These are phyloP conservation scores for Umbelopsis sp. DNA, from an alignment of 192 early-diverging fungal genomes.

Conservation along the genomic window DNA sequence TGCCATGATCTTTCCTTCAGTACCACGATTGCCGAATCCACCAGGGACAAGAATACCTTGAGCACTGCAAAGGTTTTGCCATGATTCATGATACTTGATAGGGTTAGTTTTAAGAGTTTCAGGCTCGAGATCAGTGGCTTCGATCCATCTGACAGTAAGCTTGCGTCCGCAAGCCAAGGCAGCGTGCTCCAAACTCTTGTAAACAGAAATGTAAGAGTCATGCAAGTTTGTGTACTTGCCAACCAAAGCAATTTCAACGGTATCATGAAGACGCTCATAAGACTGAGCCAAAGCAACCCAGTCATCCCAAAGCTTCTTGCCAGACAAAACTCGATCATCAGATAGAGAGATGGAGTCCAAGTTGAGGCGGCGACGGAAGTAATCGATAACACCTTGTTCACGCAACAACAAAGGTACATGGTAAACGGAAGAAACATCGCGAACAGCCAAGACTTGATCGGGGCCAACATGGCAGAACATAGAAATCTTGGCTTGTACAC, in stretches of 20 bases:
- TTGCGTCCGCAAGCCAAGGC: conserved; percentile 84
- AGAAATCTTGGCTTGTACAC: conserved; percentile 90
- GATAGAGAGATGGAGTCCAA: conserved; percentile 61
- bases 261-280: conserved; percentile 78
- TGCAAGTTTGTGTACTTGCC: conserved; percentile 97
- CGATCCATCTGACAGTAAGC: conserved; percentile 88
- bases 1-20: conserved; percentile 94
- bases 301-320: conserved; percentile 71
- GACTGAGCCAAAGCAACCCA: conserved; percentile 68
- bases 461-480: conserved; percentile 99
- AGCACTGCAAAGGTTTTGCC: conserved; percentile 86
- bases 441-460: conserved; percentile 91
- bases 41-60: conserved; percentile 96
- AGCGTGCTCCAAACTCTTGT: conserved; percentile 96
- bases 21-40: conserved; percentile 96
- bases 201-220: conserved; percentile 96
- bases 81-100: conserved; percentile 94
- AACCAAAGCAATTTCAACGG: conserved; percentile 87
- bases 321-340: conserved; percentile 57
- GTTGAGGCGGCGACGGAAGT: conserved; percentile 79
- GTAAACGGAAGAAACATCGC: conserved; percentile 96
- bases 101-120: conserved; percentile 76
- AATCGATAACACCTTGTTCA: conserved; percentile 83
- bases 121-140: conserved; percentile 89
- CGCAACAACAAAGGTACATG: conserved; percentile 93